Percentiles rank a stretch among this genome's conserved stretches.
These are phyloP conservation scores for Neodidymelliopsis sp. DNA, from an alignment of 2,329 filamentous ascomycete species.

Conservation along the genomic window DNA sequence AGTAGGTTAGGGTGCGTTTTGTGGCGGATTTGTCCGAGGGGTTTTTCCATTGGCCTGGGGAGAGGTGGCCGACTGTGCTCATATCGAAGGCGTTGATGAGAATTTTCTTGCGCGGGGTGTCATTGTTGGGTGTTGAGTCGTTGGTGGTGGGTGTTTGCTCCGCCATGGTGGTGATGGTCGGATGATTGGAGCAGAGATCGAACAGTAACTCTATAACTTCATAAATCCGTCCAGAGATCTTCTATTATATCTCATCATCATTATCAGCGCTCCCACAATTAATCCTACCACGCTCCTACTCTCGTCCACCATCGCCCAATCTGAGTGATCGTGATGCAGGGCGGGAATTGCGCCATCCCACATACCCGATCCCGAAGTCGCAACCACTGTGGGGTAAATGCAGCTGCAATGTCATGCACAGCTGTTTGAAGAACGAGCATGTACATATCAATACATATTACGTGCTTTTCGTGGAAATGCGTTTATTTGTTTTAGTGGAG, in stretches of 20 bases:
- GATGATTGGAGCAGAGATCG: background rate
- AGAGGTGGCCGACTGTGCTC: conserved; percentile 70
- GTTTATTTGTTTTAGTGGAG: background rate
- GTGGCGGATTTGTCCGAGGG: conserved; percentile 67
- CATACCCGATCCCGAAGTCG: conserved; percentile 18
- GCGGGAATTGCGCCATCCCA: conserved; percentile 28
- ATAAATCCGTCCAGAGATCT: too few species aligned
- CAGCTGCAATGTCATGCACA: background rate
- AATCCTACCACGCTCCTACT: background rate
- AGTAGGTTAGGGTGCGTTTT: conserved; percentile 68
- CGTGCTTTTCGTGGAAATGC: background rate
- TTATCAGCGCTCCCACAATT: background rate
- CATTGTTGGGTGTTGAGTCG: background rate
- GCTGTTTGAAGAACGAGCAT: conserved; percentile 6
- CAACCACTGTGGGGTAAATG: conserved; percentile 6
- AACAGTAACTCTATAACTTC: too few species aligned
- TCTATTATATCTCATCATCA: background rate
- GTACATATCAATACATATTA: background rate
- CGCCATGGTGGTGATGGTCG: conserved; percentile 23
- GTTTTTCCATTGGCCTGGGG: conserved; percentile 74
- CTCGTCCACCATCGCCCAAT: background rate
- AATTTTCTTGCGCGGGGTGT: conserved; percentile 56
- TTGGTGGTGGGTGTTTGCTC: conserved; percentile 18
- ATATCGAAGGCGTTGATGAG: conserved; percentile 72
- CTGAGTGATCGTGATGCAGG: conserved; percentile 25